These are phyloP conservation scores for Metschnikowia anglica DNA, from an alignment of 805 yeast species.

Conservation along the genomic window DNA sequence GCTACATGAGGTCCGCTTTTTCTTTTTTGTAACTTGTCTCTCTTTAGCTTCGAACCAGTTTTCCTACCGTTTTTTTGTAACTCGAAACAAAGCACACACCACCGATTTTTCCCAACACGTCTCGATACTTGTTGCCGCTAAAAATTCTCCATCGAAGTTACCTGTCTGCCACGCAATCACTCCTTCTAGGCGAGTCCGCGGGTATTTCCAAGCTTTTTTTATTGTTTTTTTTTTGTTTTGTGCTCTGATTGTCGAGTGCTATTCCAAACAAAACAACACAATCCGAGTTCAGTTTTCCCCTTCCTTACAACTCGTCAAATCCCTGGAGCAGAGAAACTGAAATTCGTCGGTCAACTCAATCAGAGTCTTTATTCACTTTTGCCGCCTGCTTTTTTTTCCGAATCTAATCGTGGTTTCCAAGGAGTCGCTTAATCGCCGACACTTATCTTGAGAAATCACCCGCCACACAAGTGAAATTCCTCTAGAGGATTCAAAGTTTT, in stretches of 20 bases:
- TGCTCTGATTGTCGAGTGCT: slow-evolving; percentile 9
- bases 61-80: slow-evolving; percentile 1
- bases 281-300: background rate
- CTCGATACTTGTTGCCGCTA: background rate
- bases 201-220: slow-evolving; percentile 3
- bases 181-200: slow-evolving; percentile 3
- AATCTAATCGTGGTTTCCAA: too few relatives aligned
- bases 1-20: slow-evolving; percentile 13
- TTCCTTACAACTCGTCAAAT: too few relatives aligned
- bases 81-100: slow-evolving; percentile 1
- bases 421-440: too few relatives aligned
- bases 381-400: too few relatives aligned
- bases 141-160: background rate
- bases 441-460: background rate
- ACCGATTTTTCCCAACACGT: background rate
- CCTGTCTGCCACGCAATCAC: background rate
- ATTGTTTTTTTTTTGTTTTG: slow-evolving; percentile 10
- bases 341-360: too few relatives aligned
- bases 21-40: slow-evolving; percentile 10
- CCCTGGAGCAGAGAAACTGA: too few relatives aligned
- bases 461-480: slow-evolving; percentile 1
- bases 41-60: slow-evolving; percentile 1
- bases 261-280: background rate
- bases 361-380: too few relatives aligned
- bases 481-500: background rate